These are phyloP conservation scores for Phytopythium litorale DNA, from an alignment of 352 stramenopile genomes.

Conservation along the genomic window DNA sequence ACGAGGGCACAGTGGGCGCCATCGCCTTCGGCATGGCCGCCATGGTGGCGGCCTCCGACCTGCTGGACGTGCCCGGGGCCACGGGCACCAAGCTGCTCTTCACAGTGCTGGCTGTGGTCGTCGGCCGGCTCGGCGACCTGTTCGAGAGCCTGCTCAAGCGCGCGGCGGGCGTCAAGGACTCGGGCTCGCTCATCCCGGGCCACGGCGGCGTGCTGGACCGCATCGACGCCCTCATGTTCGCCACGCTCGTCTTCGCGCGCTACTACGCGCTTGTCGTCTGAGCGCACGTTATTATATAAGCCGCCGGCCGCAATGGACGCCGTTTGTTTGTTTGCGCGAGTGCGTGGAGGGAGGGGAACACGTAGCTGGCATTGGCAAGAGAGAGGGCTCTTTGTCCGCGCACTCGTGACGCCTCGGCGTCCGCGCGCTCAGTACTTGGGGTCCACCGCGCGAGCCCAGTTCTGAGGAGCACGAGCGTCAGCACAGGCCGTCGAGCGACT, in stretches of 20 bases:
- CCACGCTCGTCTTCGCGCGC: conserved; percentile 54
- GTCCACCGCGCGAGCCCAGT: conserved; percentile 72
- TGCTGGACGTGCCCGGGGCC: conserved; percentile 76
- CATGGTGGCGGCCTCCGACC: conserved; percentile 70
- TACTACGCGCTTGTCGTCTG: conserved; percentile 52
- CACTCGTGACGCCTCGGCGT: too few relatives aligned
- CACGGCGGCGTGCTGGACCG: conserved; percentile 95
- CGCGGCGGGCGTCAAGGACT: conserved; percentile 94
- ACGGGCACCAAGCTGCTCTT: conserved; percentile 79
- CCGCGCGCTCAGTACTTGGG: conserved; percentile 53
- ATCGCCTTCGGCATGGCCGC: conserved; percentile 80
- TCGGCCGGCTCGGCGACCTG: conserved; percentile 93
- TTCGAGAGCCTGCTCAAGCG: conserved; percentile 96
- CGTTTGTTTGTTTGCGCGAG: too few relatives aligned
- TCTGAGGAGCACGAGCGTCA: conserved; percentile 23
- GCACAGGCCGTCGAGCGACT: not conserved
- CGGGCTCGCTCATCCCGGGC: conserved; percentile 93
- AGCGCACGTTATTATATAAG: too few relatives aligned
- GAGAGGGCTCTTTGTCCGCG: not conserved
- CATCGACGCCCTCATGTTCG: conserved; percentile 95
- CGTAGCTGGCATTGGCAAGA: not conserved
- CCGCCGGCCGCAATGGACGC: too few relatives aligned
- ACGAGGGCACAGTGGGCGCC: conserved; percentile 90
- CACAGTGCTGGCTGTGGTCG: conserved; percentile 87
- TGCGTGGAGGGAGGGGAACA: not conserved